Percentiles rank a stretch among this genome's conserved stretches.
phyloP scores from a whole-genome alignment of 1,139 yeast species.

The Pichia kudriavzevii region DNA sequence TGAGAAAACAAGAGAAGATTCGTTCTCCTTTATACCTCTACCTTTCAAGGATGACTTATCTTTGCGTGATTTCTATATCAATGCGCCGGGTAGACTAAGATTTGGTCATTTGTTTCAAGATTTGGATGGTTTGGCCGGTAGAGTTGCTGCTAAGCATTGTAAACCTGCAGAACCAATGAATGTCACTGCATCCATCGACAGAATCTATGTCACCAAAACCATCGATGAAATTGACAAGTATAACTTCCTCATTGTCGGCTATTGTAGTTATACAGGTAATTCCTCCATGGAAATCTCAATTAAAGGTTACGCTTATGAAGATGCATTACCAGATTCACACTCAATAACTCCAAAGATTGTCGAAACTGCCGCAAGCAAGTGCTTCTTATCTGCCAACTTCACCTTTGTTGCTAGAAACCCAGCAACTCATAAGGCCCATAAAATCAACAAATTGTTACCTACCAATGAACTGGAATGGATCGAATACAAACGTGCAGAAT shows the following conservation, averaged over 20 bases:
- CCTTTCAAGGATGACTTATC: conserved; percentile 82
- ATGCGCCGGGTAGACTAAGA: conserved; percentile 80
- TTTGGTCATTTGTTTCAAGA: conserved; percentile 92
- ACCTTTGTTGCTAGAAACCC: conserved; percentile 96
- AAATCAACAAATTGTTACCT: conserved; percentile 75
- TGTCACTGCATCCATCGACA: conserved; percentile 90
- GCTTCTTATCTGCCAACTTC: conserved; percentile 77
- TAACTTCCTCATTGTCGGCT: conserved; percentile 78
- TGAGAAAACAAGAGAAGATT: conserved; percentile 70
- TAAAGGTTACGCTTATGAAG: conserved; percentile 71
- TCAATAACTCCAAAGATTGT: conserved; percentile 31
- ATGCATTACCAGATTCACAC: conserved; percentile 31
- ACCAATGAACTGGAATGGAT: conserved; percentile 67
- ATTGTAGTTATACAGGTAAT: conserved; percentile 89
- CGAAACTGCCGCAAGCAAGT: conserved; percentile 30
- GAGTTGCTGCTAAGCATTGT: conserved; percentile 80
- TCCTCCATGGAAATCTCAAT: conserved; percentile 94
- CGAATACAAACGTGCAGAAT: conserved; percentile 82
- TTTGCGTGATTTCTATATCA: conserved; percentile 80
- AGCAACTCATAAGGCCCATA: conserved; percentile 75
- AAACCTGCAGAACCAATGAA: conserved; percentile 88
- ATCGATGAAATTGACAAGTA: conserved; percentile 70
- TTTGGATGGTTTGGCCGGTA: conserved; percentile 81
- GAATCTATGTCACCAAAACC: conserved; percentile 81
- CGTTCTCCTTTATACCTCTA: conserved; percentile 63